These are phyloP conservation scores for Cornus suecica DNA, from an alignment of 148 eudicot species.

Conservation along the genomic window DNA sequence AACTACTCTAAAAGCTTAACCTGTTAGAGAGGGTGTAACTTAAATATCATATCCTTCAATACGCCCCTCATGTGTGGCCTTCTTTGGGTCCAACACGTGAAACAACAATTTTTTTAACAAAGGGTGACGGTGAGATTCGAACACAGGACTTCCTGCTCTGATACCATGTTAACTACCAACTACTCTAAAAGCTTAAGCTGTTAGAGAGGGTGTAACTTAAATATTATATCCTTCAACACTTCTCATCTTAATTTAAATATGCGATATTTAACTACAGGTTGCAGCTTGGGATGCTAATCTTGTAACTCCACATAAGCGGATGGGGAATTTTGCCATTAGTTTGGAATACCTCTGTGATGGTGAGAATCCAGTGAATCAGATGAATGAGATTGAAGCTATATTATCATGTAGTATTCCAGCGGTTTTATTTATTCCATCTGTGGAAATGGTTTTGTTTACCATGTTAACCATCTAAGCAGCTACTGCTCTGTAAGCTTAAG, in stretches of 20 bases:
- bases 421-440: not conserved
- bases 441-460: not conserved
- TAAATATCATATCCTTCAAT: too few species aligned
- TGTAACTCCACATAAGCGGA: conserved; percentile 92
- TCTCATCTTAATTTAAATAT: not conserved
- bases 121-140: too few species aligned
- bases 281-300: conserved; percentile 99
- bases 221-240: conserved; percentile 2
- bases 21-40: too few species aligned
- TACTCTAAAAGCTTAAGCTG: too few species aligned
- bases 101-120: too few species aligned
- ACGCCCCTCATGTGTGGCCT: too few species aligned
- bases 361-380: conserved; percentile 31
- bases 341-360: conserved; percentile 80
- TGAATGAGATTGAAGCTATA: not conserved
- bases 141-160: too few species aligned
- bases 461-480: not conserved
- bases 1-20: too few species aligned
- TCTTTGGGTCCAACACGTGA: too few species aligned
- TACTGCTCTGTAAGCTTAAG: not conserved
- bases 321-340: conserved; percentile 76
- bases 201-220: too few species aligned
- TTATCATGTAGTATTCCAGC: not conserved
- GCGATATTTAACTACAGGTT: conserved; percentile 40
- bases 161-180: too few species aligned